Base-by-base conservation (phyloP, 2,329 filamentous ascomycete genomes). In the Colletotrichum incanum region DNA sequence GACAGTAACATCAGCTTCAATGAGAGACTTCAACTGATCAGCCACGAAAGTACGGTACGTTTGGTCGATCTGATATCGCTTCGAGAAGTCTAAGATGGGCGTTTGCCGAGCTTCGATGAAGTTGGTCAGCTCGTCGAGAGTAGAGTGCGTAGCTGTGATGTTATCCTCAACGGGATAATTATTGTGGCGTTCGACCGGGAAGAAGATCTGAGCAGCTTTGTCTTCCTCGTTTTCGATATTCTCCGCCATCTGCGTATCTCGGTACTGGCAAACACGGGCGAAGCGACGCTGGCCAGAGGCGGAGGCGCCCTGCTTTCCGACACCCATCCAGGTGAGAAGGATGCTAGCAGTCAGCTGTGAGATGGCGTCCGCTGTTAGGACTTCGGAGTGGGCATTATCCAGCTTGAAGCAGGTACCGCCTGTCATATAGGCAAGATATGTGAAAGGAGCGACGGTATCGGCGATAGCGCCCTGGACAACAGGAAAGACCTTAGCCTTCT, bases 271-370 rank as follows among this genome's bases (percentile, higher is more conserved):
- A 5, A 65, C 45, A 11, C 4, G 28, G 34, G 52, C 70, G 41
- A 65, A 55, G 11, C 31, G 60, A 1, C 47, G 58, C 43, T 70
- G 58, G 3, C 67, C 61, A 3, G 59, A 64, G 8, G 50, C 20
- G 5, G 67, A 62, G 4, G 56, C 68, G 16, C 70, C 73, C 60
- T 75, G 70, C 72, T 79, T 81, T 28, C 74, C 77, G 0, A 81
- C 77, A 12, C 83, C 82, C 84, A 86, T 86, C 84, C 84, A 86
- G 0, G 82, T 76, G 26, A 86, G 74, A 4, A 86, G 76, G 0
- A 86, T 68, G n/a, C 79, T 78, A 1, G 86, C 73, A 0, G 85
- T 86, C 34, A 85, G 67, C 71, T 80, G 78, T 1, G 85, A 83
- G 65, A 87, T 85, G 34, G 61, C 52, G 7, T 52, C 41, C 16